Evolutionary conservation across 345 rosid species (phyloP).

Genomic region (Camelina laxa): DNA sequence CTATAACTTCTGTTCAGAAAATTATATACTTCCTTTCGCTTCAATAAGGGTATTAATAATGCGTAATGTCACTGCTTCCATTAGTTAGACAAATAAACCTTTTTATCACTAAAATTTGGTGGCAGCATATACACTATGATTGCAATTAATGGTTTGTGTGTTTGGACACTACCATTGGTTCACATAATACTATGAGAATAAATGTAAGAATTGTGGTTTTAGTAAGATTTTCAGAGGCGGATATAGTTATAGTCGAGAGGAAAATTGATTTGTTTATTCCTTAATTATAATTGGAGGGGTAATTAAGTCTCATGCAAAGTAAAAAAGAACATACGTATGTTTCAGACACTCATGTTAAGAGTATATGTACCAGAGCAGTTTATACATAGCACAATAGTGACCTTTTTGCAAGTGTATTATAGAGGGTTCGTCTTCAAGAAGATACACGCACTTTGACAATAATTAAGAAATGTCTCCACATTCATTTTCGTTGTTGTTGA

Average conservation of each 20-base stretch:
- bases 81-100: not conserved
- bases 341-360: not conserved
- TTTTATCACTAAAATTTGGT: not conserved
- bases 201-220: not conserved
- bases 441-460: slow-evolving; percentile 32
- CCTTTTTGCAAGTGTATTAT: slow-evolving; percentile 1
- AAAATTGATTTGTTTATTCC: not conserved
- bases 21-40: not conserved
- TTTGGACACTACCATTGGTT: not conserved
- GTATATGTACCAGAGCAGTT: not conserved
- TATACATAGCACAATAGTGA: not conserved
- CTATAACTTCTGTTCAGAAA: not conserved
- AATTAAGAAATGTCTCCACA: slow-evolving; percentile 22
- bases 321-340: not conserved
- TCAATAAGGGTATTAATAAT: not conserved
- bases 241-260: not conserved
- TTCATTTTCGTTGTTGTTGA: slow-evolving; percentile 22
- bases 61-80: not conserved
- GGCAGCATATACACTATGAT: not conserved
- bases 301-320: not conserved
- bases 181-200: not conserved
- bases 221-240: not conserved
- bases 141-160: not conserved
- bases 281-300: not conserved
- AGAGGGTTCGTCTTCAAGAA: slow-evolving; percentile 11